phyloP scores from a whole-genome alignment of 345 rosid genomes.

The Gossypium australe region DNA sequence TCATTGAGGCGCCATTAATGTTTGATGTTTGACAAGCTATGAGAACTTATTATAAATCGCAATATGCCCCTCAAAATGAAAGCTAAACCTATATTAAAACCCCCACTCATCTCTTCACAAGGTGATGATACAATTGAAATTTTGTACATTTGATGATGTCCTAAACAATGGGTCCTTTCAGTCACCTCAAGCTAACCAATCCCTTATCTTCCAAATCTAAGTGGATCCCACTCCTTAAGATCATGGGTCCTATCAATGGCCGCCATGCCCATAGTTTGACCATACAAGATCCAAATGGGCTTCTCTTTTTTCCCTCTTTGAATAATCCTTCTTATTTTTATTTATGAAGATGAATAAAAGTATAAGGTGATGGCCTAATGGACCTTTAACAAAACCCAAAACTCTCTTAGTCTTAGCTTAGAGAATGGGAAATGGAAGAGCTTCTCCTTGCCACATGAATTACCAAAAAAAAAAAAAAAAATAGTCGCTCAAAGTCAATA shows the following conservation, averaged over 20 bases:
- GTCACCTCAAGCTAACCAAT: too few relatives aligned
- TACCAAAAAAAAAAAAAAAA: too few relatives aligned
- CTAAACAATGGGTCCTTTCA: too few relatives aligned
- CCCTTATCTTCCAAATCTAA: constrained; percentile 1
- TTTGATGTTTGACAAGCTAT: not conserved
- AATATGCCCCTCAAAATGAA: not conserved
- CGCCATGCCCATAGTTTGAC: not conserved
- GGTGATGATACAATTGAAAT: not conserved
- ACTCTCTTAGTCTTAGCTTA: not conserved
- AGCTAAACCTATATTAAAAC: not conserved
- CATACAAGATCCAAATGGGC: not conserved
- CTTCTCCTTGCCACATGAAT: too few relatives aligned
- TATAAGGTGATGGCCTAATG: not conserved
- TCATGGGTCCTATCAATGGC: not conserved
- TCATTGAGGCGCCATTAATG: constrained; percentile 7
- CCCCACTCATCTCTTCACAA: not conserved
- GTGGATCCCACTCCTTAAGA: not conserved
- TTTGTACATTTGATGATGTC: too few relatives aligned
- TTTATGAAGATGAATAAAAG: not conserved
- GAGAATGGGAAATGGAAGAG: not conserved
- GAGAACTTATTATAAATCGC: too few relatives aligned
- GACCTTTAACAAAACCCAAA: constrained; percentile 1
- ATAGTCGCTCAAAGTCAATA: not conserved
- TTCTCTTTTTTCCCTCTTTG: not conserved
- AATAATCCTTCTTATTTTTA: not conserved